Percentiles rank a stretch among this genome's conserved stretches.
phyloP scores from a whole-genome alignment of 2,329 filamentous ascomycete genomes.

The Arthrobotrys entomopaga region DNA sequence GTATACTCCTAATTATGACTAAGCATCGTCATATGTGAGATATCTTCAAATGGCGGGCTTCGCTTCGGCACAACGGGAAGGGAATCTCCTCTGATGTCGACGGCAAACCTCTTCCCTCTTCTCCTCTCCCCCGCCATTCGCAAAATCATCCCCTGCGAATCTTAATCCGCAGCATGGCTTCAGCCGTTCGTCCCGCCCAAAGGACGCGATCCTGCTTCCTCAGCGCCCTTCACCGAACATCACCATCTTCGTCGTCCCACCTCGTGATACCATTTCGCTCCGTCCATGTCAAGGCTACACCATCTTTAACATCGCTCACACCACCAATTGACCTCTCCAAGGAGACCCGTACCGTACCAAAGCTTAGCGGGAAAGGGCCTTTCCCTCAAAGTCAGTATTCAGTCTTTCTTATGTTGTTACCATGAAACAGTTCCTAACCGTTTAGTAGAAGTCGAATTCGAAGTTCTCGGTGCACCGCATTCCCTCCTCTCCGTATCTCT shows the following conservation, averaged over 20 bases:
- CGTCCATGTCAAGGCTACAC: slow-evolving; percentile 58
- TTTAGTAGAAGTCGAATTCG: slow-evolving; percentile 84
- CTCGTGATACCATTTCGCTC: slow-evolving; percentile 44
- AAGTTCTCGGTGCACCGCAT: slow-evolving; percentile 89
- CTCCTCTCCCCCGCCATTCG: not conserved
- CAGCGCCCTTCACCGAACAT: slow-evolving; percentile 14
- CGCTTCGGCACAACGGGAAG: slow-evolving; percentile 18
- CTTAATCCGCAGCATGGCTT: slow-evolving; percentile 40
- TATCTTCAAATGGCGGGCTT: slow-evolving; percentile 12
- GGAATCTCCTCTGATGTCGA: slow-evolving; percentile 9
- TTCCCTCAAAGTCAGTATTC: slow-evolving; percentile 57
- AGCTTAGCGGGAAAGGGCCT: slow-evolving; percentile 58
- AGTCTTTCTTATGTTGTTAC: not conserved
- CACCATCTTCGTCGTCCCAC: not conserved
- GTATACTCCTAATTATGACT: not conserved
- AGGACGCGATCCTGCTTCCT: slow-evolving; percentile 52
- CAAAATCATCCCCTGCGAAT: slow-evolving; percentile 11
- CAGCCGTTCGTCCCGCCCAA: slow-evolving; percentile 40
- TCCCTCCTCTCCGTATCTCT: slow-evolving; percentile 93
- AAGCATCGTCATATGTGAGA: not conserved
- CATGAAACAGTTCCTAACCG: slow-evolving; percentile 19
- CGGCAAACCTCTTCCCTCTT: not conserved
- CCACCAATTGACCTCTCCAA: slow-evolving; percentile 57
- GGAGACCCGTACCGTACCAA: slow-evolving; percentile 58
- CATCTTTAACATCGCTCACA: slow-evolving; percentile 57